phyloP scores from a whole-genome alignment of 1,284 basidiomycete genomes.

The Clitocybe nebularis region DNA sequence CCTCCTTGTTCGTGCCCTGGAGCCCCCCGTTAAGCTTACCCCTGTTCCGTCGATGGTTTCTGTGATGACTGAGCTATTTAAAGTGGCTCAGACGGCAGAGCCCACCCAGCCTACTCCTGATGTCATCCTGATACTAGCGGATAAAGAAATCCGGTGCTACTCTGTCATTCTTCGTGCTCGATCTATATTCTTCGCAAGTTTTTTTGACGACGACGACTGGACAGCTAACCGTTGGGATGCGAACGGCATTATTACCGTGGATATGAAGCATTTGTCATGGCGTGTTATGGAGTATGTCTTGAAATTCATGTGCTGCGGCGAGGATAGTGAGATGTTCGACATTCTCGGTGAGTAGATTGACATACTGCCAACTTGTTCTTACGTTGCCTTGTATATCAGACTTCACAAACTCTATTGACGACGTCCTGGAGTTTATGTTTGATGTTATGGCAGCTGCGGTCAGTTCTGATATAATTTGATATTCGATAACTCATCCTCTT shows the following conservation, averaged over 20 bases:
- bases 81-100: conserved; percentile 24
- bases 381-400: conserved; percentile 30
- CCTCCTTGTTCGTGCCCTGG: conserved; percentile 49
- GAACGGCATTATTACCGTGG: conserved; percentile 56
- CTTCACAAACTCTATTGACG: conserved; percentile 65
- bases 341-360: conserved; percentile 51
- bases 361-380: neutral
- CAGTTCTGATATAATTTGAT: conserved; percentile 22
- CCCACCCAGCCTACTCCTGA: conserved; percentile 45
- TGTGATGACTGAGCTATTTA: conserved; percentile 50
- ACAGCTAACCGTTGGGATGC: conserved; percentile 57
- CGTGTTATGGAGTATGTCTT: conserved; percentile 76
- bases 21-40: conserved; percentile 45
- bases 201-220: conserved; percentile 87
- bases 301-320: conserved; percentile 77
- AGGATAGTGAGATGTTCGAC: conserved; percentile 72
- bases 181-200: conserved; percentile 82
- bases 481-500: too few relatives aligned
- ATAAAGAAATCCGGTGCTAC: conserved; percentile 68
- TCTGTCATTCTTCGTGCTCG: conserved; percentile 78
- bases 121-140: conserved; percentile 72
- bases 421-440: conserved; percentile 85
- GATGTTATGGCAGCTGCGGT: conserved; percentile 85
- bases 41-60: conserved; percentile 41
- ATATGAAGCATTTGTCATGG: conserved; percentile 77